phyloP scores from a whole-genome alignment of 257 asterid species.

The Striga asiatica region DNA sequence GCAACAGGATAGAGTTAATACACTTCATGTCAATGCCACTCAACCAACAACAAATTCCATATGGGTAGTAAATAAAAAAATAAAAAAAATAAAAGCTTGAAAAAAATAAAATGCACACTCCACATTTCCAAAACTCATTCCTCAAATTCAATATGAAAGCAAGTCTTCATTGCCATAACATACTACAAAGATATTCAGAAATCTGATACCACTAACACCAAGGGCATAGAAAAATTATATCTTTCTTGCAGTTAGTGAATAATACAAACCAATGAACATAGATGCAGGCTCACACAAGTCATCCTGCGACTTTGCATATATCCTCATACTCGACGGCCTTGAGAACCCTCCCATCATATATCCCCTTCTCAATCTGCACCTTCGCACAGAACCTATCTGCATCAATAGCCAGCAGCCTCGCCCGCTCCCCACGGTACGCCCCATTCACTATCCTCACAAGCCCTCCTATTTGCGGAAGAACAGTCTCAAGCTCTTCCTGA shows the following conservation, averaged over 20 bases:
- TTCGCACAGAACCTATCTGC: constrained; percentile 57
- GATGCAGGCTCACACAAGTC: constrained; percentile 10
- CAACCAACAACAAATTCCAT: not conserved
- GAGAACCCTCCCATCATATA: constrained; percentile 76
- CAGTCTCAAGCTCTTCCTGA: constrained; percentile 93
- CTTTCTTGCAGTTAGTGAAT: not conserved
- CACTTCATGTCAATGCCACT: not conserved
- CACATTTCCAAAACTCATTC: not conserved
- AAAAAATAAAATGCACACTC: too few species aligned
- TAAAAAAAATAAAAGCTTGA: not conserved
- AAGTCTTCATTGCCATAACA: not conserved
- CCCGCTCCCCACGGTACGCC: constrained; percentile 75
- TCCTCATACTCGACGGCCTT: constrained; percentile 86
- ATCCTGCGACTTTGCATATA: constrained; percentile 57
- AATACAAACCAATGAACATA: not conserved
- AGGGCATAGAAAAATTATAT: not conserved
- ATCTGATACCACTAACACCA: not conserved
- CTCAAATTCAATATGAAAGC: not conserved
- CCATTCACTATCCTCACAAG: constrained; percentile 83
- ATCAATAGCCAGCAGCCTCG: constrained; percentile 55
- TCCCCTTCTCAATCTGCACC: constrained; percentile 84
- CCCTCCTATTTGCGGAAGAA: constrained; percentile 90
- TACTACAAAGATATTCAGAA: not conserved
- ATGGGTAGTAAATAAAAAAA: not conserved
- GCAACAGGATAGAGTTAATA: too few species aligned